Conservation (phyloP, 2,329 filamentous ascomycete genomes). For the Trematosphaeria pertusa region DNA sequence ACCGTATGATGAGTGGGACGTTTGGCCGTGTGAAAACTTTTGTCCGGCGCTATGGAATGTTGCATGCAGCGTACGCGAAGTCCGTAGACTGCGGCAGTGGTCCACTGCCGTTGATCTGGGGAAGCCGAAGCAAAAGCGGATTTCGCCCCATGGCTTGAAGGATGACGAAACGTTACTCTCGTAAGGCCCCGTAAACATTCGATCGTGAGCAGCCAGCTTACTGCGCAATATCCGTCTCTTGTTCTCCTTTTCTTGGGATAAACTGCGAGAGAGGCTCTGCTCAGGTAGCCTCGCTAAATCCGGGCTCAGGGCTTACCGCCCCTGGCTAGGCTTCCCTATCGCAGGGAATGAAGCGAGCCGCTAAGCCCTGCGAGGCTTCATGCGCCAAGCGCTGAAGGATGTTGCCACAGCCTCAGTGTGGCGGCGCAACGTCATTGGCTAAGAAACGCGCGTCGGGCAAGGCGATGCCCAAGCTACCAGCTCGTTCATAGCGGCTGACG, state of each 20-base stretch:
- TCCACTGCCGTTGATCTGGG: neutral
- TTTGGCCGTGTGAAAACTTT: neutral
- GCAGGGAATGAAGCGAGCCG: neutral
- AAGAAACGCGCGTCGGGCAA: too few species aligned
- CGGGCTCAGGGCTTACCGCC: too few species aligned
- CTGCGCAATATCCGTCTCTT: neutral
- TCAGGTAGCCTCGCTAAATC: too few species aligned
- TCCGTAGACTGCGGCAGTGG: neutral
- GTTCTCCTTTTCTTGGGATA: neutral
- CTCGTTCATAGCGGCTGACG: neutral
- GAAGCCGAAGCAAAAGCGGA: neutral
- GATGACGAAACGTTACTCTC: too few species aligned
- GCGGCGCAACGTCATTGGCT: too few species aligned
- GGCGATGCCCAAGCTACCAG: neutral
- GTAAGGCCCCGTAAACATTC: neutral
- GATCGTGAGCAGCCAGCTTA: neutral
- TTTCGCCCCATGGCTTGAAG: too few species aligned
- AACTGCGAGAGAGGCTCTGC: too few species aligned
- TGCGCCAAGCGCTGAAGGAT: neutral
- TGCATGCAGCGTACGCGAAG: neutral
- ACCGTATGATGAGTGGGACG: too few species aligned
- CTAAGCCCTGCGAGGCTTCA: neutral
- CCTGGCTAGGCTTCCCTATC: too few species aligned
- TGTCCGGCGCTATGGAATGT: neutral
- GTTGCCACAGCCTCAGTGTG: too few species aligned